A percentile compares a stretch with the other conserved stretches of the same genome.
These are phyloP conservation scores for Solanum chiquidenum DNA, from an alignment of 257 asterid species.

Conservation along the genomic window DNA sequence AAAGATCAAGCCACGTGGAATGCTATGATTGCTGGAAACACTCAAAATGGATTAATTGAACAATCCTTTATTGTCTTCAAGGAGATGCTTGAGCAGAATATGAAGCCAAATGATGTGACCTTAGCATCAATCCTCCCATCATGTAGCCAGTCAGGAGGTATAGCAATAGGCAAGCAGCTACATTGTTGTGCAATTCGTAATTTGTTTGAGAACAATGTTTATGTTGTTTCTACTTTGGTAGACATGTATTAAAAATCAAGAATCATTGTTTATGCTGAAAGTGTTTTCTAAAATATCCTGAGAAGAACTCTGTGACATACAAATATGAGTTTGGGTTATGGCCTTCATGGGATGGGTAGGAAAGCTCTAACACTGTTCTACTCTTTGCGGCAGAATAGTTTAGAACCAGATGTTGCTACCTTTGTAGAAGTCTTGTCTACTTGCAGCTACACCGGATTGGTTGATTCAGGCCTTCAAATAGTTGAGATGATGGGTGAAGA, in stretches of 20 bases:
- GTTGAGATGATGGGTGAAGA: constrained; percentile 51
- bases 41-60: constrained; percentile 48
- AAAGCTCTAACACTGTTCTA: constrained; percentile 48
- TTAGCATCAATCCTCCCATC: constrained; percentile 78
- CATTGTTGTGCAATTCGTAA: constrained; percentile 59
- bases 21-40: constrained; percentile 64
- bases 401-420: constrained; percentile 46
- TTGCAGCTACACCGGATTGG: constrained; percentile 65
- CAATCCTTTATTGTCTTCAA: constrained; percentile 38
- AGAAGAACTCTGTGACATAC: constrained; percentile 72
- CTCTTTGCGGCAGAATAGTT: constrained; percentile 37
- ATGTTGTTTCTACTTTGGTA: constrained; percentile 67
- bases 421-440: constrained; percentile 72
- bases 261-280: constrained; percentile 53
- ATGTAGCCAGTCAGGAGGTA: constrained; percentile 55
- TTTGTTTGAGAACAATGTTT: constrained; percentile 48
- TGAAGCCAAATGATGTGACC: constrained; percentile 58
- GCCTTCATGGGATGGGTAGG: constrained; percentile 82
- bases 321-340: constrained; percentile 86
- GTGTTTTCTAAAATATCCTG: constrained; percentile 28
- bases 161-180: constrained; percentile 52
- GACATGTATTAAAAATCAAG: constrained; percentile 93
- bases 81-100: constrained; percentile 50
- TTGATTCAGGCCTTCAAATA: constrained; percentile 60
- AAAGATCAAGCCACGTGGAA: constrained; percentile 69